A percentile compares a stretch with the other conserved stretches of the same genome.
Conservation (phyloP, 2,329 filamentous ascomycete species). For the Dothiorella sarmentorum region DNA sequence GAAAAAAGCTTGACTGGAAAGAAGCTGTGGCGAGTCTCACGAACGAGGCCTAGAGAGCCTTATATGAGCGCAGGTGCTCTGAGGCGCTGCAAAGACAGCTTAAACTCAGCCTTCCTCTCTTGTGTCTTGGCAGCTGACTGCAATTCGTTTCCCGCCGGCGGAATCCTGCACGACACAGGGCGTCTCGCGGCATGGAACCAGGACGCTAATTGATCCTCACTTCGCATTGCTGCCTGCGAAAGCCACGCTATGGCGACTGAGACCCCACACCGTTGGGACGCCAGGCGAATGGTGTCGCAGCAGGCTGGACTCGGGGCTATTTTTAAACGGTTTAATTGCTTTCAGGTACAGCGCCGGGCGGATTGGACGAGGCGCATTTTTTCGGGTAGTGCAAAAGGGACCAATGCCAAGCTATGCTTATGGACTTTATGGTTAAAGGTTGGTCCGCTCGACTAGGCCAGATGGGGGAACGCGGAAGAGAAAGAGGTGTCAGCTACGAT, state of each 20-base stretch:
- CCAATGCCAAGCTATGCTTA: slow-evolving; percentile 7
- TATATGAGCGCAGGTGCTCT: no score
- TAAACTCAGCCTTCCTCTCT: background rate
- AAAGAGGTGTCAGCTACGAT: background rate
- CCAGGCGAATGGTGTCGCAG: no score
- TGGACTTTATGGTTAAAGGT: slow-evolving; percentile 5
- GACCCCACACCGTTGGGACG: no score
- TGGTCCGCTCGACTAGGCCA: background rate
- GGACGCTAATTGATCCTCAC: background rate
- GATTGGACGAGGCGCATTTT: background rate
- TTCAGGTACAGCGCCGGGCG: background rate
- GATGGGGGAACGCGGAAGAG: background rate
- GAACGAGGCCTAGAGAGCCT: background rate
- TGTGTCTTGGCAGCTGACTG: slow-evolving; percentile 11
- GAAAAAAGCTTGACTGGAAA: background rate
- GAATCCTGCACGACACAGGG: background rate
- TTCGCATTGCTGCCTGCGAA: background rate
- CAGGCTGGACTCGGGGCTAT: background rate
- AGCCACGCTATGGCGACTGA: no score
- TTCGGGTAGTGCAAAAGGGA: background rate
- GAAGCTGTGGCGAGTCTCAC: background rate
- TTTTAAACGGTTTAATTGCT: background rate
- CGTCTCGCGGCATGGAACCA: background rate
- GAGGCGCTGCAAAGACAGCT: no score
- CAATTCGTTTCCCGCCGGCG: background rate